Evolutionary conservation across 176 grass and related monocot genomes (phyloP), one percentile per base, ranked within the genome.

Genomic region (Carex parvula): DNA sequence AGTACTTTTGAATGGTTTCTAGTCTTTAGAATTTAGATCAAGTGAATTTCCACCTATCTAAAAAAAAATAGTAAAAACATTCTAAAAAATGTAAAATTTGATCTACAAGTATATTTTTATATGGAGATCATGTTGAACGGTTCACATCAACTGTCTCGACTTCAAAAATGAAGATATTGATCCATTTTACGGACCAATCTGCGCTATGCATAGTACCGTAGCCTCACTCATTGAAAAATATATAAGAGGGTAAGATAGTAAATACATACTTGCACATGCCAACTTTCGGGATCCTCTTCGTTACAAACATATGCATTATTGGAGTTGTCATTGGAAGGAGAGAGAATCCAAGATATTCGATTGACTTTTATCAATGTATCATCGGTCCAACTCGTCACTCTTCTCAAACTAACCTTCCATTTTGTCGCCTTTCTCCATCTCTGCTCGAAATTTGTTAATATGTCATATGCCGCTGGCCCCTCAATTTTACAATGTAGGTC

Each of bases 361-460:
- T 89, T 80, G n/a, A 89, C 84, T 81, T 90, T 92, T 71, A 92
- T 84, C 91, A 92, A 69, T 30, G 85, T 74, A 41, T 92, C 91
- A 16, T 86, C 79, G 61, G 86, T 79, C 91, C 91, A 89, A 74
- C 86, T 87, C 12, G 83, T 79, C 33, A 90, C 91, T 75, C 81
- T 89, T 29, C 83, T 85, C 71, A 92, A 62, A n/a, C 71, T 89
- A 35, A 92, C 88, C 71, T 88, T 86, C 91, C 91, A 92, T 88
- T 92, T 92, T 29, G 85, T 86, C 9, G 85, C 85, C 60, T 89
- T 92, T 69, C 83, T 70, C 91, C 91, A 92, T 73, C 91, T 54
- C 64, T 92, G 91, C 72, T 92, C 91, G 41, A 92, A 92, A 56
- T 92, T 92, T 66, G 83, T 88, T 18, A 92, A 77, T 83, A 92